phyloP scores from a whole-genome alignment of 371 early-diverging fungal genomes.

The Mortierella sp. region DNA sequence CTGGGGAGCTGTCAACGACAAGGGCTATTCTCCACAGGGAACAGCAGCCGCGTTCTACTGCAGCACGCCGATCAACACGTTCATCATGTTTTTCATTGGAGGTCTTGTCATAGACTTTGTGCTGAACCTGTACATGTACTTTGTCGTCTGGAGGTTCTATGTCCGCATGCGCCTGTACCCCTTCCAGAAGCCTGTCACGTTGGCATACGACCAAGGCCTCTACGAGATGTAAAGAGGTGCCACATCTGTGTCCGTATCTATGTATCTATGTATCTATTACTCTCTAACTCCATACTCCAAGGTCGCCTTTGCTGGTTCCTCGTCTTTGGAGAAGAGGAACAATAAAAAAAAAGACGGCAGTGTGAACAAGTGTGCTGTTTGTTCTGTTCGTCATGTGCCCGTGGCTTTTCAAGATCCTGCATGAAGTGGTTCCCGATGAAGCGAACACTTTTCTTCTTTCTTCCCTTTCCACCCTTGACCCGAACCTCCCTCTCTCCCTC shows the following conservation, averaged over 20 bases:
- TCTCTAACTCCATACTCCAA: not conserved
- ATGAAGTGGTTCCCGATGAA: not conserved
- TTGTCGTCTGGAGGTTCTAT: constrained; percentile 53
- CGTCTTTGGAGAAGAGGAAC: no score
- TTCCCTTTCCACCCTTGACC: not conserved
- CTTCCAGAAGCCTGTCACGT: constrained; percentile 32
- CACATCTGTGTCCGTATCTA: not conserved
- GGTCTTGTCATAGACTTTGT: constrained; percentile 43
- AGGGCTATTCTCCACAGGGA: constrained; percentile 42
- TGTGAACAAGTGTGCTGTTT: no score
- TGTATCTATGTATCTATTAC: not conserved
- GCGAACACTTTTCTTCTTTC: not conserved
- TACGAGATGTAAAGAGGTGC: constrained; percentile 25
- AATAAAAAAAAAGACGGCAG: no score
- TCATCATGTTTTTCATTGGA: constrained; percentile 38
- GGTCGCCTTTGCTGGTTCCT: no score
- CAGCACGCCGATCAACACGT: constrained; percentile 43
- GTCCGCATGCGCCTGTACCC: constrained; percentile 53
- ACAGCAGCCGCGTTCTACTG: constrained; percentile 50
- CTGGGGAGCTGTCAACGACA: constrained; percentile 50
- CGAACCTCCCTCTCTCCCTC: not conserved
- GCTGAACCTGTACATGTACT: constrained; percentile 49
- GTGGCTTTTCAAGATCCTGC: no score
- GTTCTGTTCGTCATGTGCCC: no score
- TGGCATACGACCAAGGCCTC: constrained; percentile 38